Base-by-base conservation (phyloP, 1,284 basidiomycete genomes). In the Austroboletus olivaceoglutinosus region DNA sequence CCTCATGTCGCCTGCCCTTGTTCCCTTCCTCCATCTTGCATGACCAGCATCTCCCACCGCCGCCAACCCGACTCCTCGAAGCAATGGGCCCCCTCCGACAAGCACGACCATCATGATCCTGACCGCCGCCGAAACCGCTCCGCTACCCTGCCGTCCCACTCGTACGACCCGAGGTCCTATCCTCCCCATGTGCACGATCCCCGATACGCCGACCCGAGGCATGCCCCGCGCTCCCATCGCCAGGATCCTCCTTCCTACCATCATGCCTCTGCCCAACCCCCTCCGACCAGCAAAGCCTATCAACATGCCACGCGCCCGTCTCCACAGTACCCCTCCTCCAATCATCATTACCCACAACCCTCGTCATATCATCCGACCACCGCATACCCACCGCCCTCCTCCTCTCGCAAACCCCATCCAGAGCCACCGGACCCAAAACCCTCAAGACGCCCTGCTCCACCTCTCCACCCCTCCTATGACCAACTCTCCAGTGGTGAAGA, bases 1-100 rank as follows among this genome's bases (percentile, higher is more conserved):
- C 77, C 77, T 79, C 77, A 78, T 79, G 76, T 78, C 70, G 69
- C 52, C 45, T 38, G 15, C 59, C 47, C 44, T 47, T 42, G 43
- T 54, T 50, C 47, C 55, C 27, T 33, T 54, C 45, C 46, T 43
- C 56, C 51, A 37, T 40, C 44, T 49, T 31, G n/a, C 18, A 19
- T 16, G 33, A 29, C 23, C 13, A n/a, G n/a, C n/a, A n/a, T n/a
- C n/a, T 16, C 21, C 10, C 40, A 69, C 56, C 67, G 64, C 51
- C 1, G 50, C 34, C 43, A 53, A 8, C n/a, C 57, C 52, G 68
- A 67, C 57, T 54, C 56, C 7, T 29, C 27, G 45, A 70, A 58
- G 52, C 54, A 49, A 49, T 63, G 67, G 67, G 13, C 45, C 44
- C 50, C 64, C 13, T 4, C 61, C 5, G 68, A 64, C 50, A 67